Base-by-base conservation (phyloP, 2,329 filamentous ascomycete genomes). In the Fusarium sublunatum region DNA sequence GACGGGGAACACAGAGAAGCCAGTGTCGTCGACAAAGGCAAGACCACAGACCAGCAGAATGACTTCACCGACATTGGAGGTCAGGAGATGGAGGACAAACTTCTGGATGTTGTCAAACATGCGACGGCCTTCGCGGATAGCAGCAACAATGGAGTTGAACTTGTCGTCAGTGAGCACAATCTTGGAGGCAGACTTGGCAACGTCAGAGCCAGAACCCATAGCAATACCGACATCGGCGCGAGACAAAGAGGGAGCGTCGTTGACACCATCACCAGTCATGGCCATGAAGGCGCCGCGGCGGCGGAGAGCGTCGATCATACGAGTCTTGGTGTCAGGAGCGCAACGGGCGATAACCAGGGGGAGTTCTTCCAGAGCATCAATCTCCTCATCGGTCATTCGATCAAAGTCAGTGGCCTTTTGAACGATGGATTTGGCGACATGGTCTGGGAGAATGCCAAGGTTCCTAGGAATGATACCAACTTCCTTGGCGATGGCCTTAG, bases 101-200 rank as follows among this genome's bases (percentile, higher is more conserved):
- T 94, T 94, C 71, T 95, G 91, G 64, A 95, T 93, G 72, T 95
- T 95, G 76, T 94, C 91, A 73, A 93, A 94, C 82, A 94, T 92
- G 67, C 91, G 85, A 12, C 92, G 86, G 13, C 92, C 92, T 77
- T 95, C 91, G 67, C 91, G 89, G 64, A 95, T 91, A 6, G 91
- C 91, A 32, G 91, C 86, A 15, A 95, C 88, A 63, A 96, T 95
- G 2, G 88, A 91, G 66, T 92, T 91, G 77, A 96, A 96, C 77
- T 94, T 93, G 78, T 95, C 92, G 72, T 95, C 91, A 0, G 91
- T 92, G 40, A 96, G 80, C 51, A 96, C 92, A 76, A 96, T 94
- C 73, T 86, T 89, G 15, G 89, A 84, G 0, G 91, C 91, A 39
- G 90, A 91, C 76, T 95, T 96, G 60, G 92, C 92, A 7, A 96